phyloP scores from a whole-genome alignment of 106 monocot genomes.

The Alisma plantagoaquatica region DNA sequence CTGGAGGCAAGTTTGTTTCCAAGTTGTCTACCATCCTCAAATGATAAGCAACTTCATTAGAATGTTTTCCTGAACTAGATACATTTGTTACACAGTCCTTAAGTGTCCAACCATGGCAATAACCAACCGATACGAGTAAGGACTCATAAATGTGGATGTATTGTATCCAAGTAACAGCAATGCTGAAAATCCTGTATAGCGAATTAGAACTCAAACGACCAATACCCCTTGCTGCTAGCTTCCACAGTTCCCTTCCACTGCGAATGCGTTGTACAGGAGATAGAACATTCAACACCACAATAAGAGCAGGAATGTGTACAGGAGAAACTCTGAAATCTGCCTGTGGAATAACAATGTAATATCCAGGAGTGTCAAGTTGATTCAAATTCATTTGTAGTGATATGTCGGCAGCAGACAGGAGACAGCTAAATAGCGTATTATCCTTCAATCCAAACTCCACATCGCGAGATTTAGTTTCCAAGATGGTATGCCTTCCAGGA shows the following conservation, averaged over 20 bases:
- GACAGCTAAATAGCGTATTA: constrained; percentile 15
- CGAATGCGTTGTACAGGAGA: constrained; percentile 13
- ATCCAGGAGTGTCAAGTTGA: constrained; percentile 18
- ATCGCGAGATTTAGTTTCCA: constrained; percentile 21
- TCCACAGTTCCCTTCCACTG: constrained; percentile 58
- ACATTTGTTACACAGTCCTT: background rate
- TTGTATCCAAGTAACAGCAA: constrained; percentile 35
- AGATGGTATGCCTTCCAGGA: constrained; percentile 16
- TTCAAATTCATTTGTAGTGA: constrained; percentile 23
- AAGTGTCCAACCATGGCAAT: constrained; percentile 11
- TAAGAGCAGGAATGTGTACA: constrained; percentile 22
- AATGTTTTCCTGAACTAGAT: constrained; percentile 6
- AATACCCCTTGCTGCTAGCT: constrained; percentile 30
- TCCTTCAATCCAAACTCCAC: constrained; percentile 39
- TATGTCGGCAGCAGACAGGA: constrained; percentile 25
- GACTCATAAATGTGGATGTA: constrained; percentile 54
- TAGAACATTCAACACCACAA: constrained; percentile 28
- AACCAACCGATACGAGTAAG: constrained; percentile 39
- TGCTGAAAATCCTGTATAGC: constrained; percentile 22
- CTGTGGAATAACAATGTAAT: constrained; percentile 23
- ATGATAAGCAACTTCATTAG: constrained; percentile 13
- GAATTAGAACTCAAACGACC: constrained; percentile 7
- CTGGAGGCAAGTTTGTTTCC: constrained; percentile 44
- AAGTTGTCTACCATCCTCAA: constrained; percentile 27
- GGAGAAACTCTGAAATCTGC: constrained; percentile 31